Evolutionary conservation across 805 yeast genomes (phyloP).

Genomic region (Saccharomycopsis fibuligera): DNA sequence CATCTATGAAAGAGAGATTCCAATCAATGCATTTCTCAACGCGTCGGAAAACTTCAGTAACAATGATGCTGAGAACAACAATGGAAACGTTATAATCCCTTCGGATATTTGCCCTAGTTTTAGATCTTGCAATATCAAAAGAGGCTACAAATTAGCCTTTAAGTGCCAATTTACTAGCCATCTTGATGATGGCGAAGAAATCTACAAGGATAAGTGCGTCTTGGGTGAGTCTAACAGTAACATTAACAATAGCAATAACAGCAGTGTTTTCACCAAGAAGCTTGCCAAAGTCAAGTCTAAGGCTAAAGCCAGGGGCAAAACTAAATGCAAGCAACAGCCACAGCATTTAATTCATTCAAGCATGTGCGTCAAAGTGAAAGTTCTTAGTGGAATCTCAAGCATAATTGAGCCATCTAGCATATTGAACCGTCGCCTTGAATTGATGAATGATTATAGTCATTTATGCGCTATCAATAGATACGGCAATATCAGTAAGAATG

Average conservation of each 20-base stretch:
- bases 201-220: conserved; percentile 6
- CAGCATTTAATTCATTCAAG: not conserved
- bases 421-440: too few relatives aligned
- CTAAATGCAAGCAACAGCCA: not conserved
- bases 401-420: too few relatives aligned
- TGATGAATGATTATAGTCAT: too few relatives aligned
- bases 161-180: not conserved
- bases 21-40: conserved; percentile 6
- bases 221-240: not conserved
- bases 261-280: not conserved
- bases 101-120: conserved; percentile 12
- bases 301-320: not conserved
- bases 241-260: not conserved
- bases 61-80: not conserved
- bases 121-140: conserved; percentile 13
- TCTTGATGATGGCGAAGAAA: not conserved
- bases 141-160: conserved; percentile 10
- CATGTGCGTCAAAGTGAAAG: conserved; percentile 1
- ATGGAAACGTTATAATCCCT: conserved; percentile 10
- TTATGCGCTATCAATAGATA: too few relatives aligned
- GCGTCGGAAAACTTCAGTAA: not conserved
- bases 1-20: conserved; percentile 11
- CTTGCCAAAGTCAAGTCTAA: not conserved
- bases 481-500: too few relatives aligned
- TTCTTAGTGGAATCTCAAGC: conserved; percentile 14